A percentile compares a stretch with the other conserved stretches of the same genome.
phyloP scores from a whole-genome alignment of 2,329 filamentous ascomycete species.

The Fusarium fracticaudum region DNA sequence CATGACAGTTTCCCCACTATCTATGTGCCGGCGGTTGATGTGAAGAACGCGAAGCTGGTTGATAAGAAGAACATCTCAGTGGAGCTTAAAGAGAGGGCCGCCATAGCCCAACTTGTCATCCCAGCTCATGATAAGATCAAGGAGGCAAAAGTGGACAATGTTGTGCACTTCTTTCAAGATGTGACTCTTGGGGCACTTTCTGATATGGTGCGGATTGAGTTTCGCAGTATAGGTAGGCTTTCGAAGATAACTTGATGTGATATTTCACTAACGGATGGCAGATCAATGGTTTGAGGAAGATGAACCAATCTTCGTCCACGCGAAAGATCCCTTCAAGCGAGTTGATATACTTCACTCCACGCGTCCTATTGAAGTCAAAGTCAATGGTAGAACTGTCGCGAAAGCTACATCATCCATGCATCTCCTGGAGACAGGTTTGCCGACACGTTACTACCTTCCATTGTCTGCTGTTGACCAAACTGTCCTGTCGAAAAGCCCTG shows the following conservation, averaged over 20 bases:
- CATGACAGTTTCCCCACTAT: slow-evolving; percentile 60
- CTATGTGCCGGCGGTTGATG: slow-evolving; percentile 49
- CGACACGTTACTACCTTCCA: slow-evolving; percentile 68
- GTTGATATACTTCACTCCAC: slow-evolving; percentile 68
- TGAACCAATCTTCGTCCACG: slow-evolving; percentile 66
- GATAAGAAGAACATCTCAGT: slow-evolving; percentile 43
- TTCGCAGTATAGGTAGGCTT: slow-evolving; percentile 47
- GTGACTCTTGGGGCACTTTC: slow-evolving; percentile 47
- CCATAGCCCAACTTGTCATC: slow-evolving; percentile 47
- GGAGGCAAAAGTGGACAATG: slow-evolving; percentile 45
- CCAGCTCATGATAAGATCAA: slow-evolving; percentile 35
- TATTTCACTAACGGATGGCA: slow-evolving; percentile 14
- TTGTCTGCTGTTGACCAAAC: slow-evolving; percentile 58
- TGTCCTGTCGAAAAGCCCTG: slow-evolving; percentile 59
- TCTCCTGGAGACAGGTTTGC: slow-evolving; percentile 68
- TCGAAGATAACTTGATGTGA: accelerated
- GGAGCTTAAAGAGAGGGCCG: slow-evolving; percentile 39
- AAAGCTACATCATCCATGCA: slow-evolving; percentile 59
- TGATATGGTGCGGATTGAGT: slow-evolving; percentile 49
- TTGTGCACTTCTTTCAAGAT: slow-evolving; percentile 53
- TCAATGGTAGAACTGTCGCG: slow-evolving; percentile 59
- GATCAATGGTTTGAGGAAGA: slow-evolving; percentile 65
- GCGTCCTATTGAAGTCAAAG: slow-evolving; percentile 60
- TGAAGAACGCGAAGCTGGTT: slow-evolving; percentile 42
- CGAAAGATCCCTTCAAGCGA: slow-evolving; percentile 74